Evolutionary conservation across 1,139 yeast species (phyloP).

Genomic region (Diutina rugosa): DNA sequence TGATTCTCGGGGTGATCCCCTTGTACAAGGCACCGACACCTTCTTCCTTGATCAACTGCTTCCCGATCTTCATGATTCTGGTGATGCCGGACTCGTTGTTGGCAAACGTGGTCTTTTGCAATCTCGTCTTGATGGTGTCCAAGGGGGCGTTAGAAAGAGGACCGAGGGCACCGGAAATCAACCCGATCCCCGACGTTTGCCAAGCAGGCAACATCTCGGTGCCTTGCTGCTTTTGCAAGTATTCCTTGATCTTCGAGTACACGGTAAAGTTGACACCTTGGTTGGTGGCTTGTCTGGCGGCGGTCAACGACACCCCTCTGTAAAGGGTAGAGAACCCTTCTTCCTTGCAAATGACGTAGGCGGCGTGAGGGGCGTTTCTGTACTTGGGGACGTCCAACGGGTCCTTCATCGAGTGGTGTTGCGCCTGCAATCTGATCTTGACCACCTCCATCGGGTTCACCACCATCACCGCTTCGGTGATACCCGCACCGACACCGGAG

Average conservation of each 20-base stretch:
- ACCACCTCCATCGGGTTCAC: constrained; percentile 97
- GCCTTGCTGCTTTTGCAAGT: constrained; percentile 54
- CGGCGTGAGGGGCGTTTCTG: constrained; percentile 87
- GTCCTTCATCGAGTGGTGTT: constrained; percentile 79
- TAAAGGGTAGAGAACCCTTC: constrained; percentile 86
- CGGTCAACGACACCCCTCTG: constrained; percentile 91
- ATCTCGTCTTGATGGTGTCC: constrained; percentile 93
- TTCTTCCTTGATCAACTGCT: constrained; percentile 75
- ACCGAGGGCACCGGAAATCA: constrained; percentile 92
- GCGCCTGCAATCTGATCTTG: constrained; percentile 92
- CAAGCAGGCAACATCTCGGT: constrained; percentile 68
- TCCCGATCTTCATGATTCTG: constrained; percentile 72
- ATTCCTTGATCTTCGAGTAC: constrained; percentile 72
- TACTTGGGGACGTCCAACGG: constrained; percentile 76
- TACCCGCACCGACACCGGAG: constrained; percentile 97
- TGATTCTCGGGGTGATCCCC: constrained; percentile 97
- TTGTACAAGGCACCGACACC: constrained; percentile 82
- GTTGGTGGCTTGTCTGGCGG: constrained; percentile 96
- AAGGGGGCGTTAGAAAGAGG: constrained; percentile 96
- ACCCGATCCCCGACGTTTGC: constrained; percentile 89
- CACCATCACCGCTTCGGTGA: constrained; percentile 87
- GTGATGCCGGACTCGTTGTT: constrained; percentile 61
- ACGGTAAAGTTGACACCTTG: constrained; percentile 98
- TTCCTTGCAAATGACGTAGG: constrained; percentile 71
- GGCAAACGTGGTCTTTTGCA: constrained; percentile 78